Evolutionary conservation across 495 filamentous ascomycete species (phyloP).

Genomic region (Penicillium robsamsonii): DNA sequence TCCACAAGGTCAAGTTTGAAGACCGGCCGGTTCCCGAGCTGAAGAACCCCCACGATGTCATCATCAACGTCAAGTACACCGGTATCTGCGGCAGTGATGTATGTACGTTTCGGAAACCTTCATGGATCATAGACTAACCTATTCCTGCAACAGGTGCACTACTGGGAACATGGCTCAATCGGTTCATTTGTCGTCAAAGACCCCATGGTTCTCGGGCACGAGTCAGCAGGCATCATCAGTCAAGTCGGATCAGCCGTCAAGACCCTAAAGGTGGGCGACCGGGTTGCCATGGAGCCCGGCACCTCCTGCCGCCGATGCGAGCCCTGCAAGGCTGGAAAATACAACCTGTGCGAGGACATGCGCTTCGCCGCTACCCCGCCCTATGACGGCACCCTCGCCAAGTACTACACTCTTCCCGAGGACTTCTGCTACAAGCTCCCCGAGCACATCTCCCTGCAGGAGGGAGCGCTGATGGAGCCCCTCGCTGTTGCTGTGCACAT

Average conservation of each 20-base stretch:
- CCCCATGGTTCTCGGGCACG: constrained; percentile 92
- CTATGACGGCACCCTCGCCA: constrained; percentile 54
- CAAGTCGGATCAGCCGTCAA: constrained; percentile 58
- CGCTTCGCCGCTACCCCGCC: constrained; percentile 55
- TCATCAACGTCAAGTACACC: constrained; percentile 80
- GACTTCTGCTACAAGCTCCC: constrained; percentile 58
- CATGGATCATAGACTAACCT: background rate
- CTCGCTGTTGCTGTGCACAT: constrained; percentile 57
- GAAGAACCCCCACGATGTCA: constrained; percentile 66
- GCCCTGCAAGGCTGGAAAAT: constrained; percentile 51
- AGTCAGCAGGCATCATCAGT: constrained; percentile 75
- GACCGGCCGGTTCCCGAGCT: constrained; percentile 72
- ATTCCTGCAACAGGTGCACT: constrained; percentile 59
- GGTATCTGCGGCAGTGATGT: constrained; percentile 91
- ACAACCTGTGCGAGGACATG: constrained; percentile 54
- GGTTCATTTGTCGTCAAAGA: constrained; percentile 76
- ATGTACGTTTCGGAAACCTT: constrained; percentile 17
- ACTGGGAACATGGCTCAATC: constrained; percentile 82
- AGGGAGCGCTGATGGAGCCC: constrained; percentile 55
- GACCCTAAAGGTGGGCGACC: constrained; percentile 44
- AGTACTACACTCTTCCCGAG: constrained; percentile 54
- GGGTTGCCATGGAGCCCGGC: constrained; percentile 55
- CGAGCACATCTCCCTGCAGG: constrained; percentile 43
- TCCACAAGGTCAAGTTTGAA: constrained; percentile 68
- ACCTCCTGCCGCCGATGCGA: constrained; percentile 52